Base-by-base conservation (phyloP, 306 rosid species). In the Datisca glomerata region DNA sequence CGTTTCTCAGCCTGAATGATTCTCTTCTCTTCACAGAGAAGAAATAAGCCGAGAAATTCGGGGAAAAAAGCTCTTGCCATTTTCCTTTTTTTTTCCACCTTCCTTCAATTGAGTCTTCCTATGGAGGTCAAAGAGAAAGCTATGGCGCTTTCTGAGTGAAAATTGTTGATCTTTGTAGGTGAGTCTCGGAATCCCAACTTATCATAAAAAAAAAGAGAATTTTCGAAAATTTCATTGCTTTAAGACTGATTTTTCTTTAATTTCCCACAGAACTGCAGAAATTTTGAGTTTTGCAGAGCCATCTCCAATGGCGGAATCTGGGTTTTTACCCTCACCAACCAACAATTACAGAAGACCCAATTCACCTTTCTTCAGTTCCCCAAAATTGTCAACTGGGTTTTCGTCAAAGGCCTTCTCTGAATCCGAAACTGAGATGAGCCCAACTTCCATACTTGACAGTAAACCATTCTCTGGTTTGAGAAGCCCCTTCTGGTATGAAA, bases 381-480 rank as follows among this genome's bases (percentile, higher is more conserved):
- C 89, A 2, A 69, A 71, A 43, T 40, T 79, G 58, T 72, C 82
- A 59, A 76, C 85, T 0, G 56, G 69, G 49, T 59, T 76, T 18
- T 43, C 72, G 11, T 43, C 73, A 9, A 75, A 69, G 24, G 59
- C 50, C 1, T 39, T 61, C 18, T 47, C 71, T 47, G 97, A 83
- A 69, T 55, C 69, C 0, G 94, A 87, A 16, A 43, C 67, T 32
- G 65, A 61, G 43, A 72, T 63, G 79, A 83, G 93, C 55, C 91
- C 97, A 21, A 74, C 97, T 18, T 80, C 97, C 22, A 79, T 66
- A 21, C 96, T 86, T 3, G 96, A 85, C 38, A 65, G 38, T 32
- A 80, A 75, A 35, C 62, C 84, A 1, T 79, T 73, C 14, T 56
- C 60, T 36, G 69, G 70, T 24, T 53, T 74, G 21, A 73, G 65